Conservation (phyloP, 495 filamentous ascomycete species). For the Penicillium chermesinum region DNA sequence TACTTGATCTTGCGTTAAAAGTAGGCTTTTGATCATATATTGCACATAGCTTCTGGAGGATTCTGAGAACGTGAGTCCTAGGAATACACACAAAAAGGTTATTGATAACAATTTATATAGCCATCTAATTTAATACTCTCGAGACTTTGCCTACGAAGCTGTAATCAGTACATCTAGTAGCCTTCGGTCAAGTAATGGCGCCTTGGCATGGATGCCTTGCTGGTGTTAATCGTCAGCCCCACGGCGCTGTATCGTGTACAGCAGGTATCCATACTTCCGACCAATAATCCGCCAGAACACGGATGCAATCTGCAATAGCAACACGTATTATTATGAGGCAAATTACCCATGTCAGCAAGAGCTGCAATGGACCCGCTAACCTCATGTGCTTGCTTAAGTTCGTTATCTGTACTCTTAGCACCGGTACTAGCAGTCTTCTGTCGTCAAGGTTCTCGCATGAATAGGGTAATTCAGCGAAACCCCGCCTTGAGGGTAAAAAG, state of each 20-base stretch:
- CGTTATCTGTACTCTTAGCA: no score
- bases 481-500: background rate
- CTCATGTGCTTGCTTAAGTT: no score
- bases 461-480: background rate
- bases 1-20: background rate
- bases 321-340: no score
- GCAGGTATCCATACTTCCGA: no score
- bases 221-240: background rate
- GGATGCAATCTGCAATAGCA: background rate
- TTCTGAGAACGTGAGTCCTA: background rate
- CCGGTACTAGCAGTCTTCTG: no score
- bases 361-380: no score
- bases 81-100: background rate
- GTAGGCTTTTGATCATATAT: background rate
- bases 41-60: slow-evolving; percentile 7
- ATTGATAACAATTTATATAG: slow-evolving; percentile 1
- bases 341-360: no score
- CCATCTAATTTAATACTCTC: background rate
- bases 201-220: background rate
- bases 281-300: no score
- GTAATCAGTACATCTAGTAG: background rate
- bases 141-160: background rate
- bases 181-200: background rate
- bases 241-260: no score
- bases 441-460: no score